Evolutionary conservation across 2,329 filamentous ascomycete species (phyloP).

Genomic region (Ophiostoma sp.): DNA sequence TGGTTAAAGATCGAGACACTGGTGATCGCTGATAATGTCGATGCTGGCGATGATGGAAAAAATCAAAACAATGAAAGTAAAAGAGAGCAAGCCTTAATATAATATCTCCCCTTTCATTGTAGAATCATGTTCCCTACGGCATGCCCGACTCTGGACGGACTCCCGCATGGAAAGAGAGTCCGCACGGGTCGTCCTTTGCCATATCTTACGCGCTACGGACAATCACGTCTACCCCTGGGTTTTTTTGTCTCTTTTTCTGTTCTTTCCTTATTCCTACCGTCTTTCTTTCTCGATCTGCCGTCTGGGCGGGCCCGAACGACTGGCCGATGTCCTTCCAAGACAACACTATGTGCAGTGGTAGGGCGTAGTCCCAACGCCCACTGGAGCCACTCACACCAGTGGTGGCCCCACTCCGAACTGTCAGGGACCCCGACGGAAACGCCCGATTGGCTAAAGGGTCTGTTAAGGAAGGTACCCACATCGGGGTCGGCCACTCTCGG

Average conservation of each 20-base stretch:
- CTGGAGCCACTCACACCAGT: background rate
- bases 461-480: background rate
- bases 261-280: background rate
- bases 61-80: background rate
- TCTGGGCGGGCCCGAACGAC: background rate
- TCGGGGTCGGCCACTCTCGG: conserved; percentile 6
- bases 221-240: background rate
- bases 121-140: background rate
- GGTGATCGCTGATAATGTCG: background rate
- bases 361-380: background rate
- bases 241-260: background rate
- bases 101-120: background rate
- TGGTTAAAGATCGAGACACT: background rate
- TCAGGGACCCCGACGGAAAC: background rate
- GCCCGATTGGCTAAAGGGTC: background rate
- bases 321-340: background rate
- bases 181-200: no score
- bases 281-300: background rate
- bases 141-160: background rate
- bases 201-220: background rate
- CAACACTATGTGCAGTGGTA: background rate
- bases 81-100: background rate
- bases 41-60: background rate
- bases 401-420: background rate
- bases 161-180: background rate